phyloP scores from a whole-genome alignment of 306 rosid species.

The Sesbania bispinosa region DNA sequence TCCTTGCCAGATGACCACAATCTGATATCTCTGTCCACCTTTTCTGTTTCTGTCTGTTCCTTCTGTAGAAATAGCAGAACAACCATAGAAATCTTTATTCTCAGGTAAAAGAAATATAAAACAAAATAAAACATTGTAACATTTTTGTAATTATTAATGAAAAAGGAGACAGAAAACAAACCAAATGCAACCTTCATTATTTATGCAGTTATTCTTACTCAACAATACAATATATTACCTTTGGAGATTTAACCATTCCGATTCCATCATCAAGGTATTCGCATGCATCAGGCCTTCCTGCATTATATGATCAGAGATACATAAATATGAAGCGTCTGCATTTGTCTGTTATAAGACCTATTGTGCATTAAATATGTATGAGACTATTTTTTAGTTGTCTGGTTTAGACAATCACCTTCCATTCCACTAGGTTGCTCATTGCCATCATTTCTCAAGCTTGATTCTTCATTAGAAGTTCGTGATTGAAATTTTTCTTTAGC shows the following conservation, averaged over 20 bases:
- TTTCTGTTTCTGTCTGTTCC: conserved; percentile 51
- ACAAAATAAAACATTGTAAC: neutral
- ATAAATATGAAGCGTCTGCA: conserved; percentile 1
- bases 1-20: conserved; percentile 88
- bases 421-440: conserved; percentile 35
- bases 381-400: neutral
- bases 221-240: conserved; percentile 44
- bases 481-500: conserved; percentile 77
- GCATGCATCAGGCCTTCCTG: conserved; percentile 36
- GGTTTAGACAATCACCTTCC: conserved; percentile 45
- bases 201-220: neutral
- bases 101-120: neutral
- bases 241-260: conserved; percentile 34
- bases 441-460: conserved; percentile 32
- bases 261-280: conserved; percentile 36
- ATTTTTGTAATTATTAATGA: too few relatives aligned
- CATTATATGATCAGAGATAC: conserved; percentile 17
- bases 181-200: neutral
- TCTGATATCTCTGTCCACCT: conserved; percentile 62
- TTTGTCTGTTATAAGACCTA: neutral
- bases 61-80: conserved; percentile 13
- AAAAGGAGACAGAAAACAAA: too few relatives aligned
- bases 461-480: conserved; percentile 48
- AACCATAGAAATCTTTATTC: neutral
- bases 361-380: neutral